These are phyloP conservation scores for Fusarium penzigii DNA, from an alignment of 2,329 filamentous ascomycete species.

Conservation along the genomic window DNA sequence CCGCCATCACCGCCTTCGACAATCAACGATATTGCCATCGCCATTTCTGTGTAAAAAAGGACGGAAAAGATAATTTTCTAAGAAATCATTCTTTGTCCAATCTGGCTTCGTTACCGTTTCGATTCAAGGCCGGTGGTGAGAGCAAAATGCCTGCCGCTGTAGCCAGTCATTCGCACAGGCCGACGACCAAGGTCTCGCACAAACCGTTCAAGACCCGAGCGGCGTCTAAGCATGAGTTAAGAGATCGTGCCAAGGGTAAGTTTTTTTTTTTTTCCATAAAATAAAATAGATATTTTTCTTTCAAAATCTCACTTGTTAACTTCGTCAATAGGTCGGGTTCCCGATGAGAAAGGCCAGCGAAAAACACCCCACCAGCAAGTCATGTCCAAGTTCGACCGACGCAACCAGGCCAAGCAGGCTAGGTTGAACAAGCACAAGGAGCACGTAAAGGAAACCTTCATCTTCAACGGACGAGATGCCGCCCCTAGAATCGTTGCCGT, in stretches of 20 bases:
- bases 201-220: slow-evolving; percentile 94
- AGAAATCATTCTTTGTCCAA: slow-evolving; percentile 36
- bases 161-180: slow-evolving; percentile 78
- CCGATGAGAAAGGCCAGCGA: slow-evolving; percentile 69
- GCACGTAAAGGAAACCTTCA: slow-evolving; percentile 72
- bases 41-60: slow-evolving; percentile 11
- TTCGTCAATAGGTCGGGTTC: slow-evolving; percentile 67
- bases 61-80: slow-evolving; percentile 8
- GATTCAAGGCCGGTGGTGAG: slow-evolving; percentile 81
- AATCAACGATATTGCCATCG: slow-evolving; percentile 30
- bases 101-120: slow-evolving; percentile 74
- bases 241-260: slow-evolving; percentile 81
- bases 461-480: slow-evolving; percentile 85
- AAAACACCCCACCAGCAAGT: slow-evolving; percentile 94
- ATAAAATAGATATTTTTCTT: neutral
- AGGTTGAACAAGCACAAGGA: slow-evolving; percentile 82
- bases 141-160: slow-evolving; percentile 74
- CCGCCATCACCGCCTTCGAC: slow-evolving; percentile 35
- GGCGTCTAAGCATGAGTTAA: slow-evolving; percentile 82
- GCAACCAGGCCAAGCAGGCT: slow-evolving; percentile 92
- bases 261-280: slow-evolving; percentile 3
- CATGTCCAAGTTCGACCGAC: slow-evolving; percentile 94
- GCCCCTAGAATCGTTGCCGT: slow-evolving; percentile 88
- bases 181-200: slow-evolving; percentile 84
- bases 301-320: neutral